Evolutionary conservation across 2,329 filamentous ascomycete genomes (phyloP).

Genomic region (Paraphaeosphaeria minitans): DNA sequence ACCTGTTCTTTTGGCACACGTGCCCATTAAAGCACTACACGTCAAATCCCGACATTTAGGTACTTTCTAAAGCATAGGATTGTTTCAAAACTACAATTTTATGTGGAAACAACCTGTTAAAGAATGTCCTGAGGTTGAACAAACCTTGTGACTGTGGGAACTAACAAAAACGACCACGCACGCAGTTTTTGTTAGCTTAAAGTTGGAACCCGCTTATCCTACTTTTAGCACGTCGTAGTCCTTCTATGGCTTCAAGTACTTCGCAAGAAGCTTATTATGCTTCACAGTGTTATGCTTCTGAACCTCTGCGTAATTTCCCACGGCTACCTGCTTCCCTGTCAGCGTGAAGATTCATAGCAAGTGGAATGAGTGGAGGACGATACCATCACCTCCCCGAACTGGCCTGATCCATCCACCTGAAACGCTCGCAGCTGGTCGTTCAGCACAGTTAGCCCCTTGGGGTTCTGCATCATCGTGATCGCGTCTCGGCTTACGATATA

Average conservation of each 20-base stretch:
- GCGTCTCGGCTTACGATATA: background rate
- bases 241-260: background rate
- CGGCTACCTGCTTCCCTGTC: background rate
- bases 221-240: background rate
- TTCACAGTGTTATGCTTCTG: background rate
- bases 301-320: background rate
- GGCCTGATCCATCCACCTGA: background rate
- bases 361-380: no score
- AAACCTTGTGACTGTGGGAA: background rate
- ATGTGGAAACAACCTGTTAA: background rate
- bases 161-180: background rate
- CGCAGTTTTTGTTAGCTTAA: background rate
- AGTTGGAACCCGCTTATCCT: background rate
- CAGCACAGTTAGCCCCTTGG: background rate
- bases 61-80: background rate
- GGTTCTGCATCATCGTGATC: background rate
- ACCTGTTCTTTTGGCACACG: no score
- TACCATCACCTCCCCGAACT: background rate
- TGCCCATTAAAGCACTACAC: no score
- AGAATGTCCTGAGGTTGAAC: background rate
- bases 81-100: background rate
- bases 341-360: no score
- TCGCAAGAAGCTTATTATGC: background rate
- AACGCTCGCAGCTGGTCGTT: background rate
- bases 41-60: no score